Conservation (phyloP, 345 rosid genomes). For the Eucalyptus rudis region DNA sequence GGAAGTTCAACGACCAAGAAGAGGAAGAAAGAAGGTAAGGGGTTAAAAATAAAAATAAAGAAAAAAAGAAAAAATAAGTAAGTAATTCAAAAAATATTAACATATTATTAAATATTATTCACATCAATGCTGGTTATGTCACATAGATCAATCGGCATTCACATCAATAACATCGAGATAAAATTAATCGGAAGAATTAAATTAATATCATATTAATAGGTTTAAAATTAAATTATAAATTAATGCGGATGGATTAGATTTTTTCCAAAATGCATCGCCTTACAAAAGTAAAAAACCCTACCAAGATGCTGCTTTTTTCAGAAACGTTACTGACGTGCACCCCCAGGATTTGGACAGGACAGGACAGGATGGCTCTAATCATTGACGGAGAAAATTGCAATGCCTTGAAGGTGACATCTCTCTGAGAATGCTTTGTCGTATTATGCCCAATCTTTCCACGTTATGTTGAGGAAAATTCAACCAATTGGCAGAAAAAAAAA, state of each 20-base stretch:
- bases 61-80: no score
- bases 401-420: background rate
- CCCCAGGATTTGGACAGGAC: background rate
- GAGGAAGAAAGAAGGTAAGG: no score
- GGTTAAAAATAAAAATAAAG: no score
- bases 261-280: no score
- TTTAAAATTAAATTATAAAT: no score
- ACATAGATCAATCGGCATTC: no score
- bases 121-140: fast-evolving
- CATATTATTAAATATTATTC: no score
- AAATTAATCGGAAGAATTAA: no score
- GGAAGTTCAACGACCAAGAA: fast-evolving
- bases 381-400: background rate
- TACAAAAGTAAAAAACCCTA: background rate
- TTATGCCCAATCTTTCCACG: background rate
- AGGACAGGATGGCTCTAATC: background rate
- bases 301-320: background rate
- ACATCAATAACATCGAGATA: no score
- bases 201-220: no score
- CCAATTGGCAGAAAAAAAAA: background rate
- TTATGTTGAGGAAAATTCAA: background rate
- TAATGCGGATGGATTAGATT: no score
- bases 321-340: background rate
- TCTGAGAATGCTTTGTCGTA: background rate
- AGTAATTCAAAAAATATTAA: no score